Percentiles rank a stretch among this genome's conserved stretches.
These are phyloP conservation scores for Bertia moriformis DNA, from an alignment of 2,329 filamentous ascomycete species.

Conservation along the genomic window DNA sequence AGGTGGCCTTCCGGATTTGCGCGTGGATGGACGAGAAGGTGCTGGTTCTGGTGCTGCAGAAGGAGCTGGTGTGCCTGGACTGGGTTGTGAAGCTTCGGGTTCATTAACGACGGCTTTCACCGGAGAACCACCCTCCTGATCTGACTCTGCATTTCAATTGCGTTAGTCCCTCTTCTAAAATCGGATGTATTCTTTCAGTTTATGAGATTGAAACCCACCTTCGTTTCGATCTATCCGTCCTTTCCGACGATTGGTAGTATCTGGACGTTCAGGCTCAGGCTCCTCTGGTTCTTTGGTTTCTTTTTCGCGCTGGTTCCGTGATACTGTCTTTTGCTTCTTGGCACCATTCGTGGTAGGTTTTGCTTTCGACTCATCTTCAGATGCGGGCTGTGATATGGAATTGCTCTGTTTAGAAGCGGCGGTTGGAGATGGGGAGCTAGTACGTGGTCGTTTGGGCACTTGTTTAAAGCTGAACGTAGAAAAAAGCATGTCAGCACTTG, in stretches of 20 bases:
- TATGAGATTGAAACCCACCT: too few species aligned
- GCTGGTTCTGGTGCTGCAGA: constrained; percentile 10
- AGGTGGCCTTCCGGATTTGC: constrained; percentile 48
- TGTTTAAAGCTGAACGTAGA: background rate
- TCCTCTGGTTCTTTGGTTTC: background rate
- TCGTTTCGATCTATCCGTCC: background rate
- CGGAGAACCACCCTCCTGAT: constrained; percentile 8
- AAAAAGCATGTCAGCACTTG: constrained; percentile 3
- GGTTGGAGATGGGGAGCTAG: background rate
- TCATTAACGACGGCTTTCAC: constrained; percentile 21
- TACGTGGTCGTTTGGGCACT: background rate
- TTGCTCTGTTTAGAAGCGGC: background rate
- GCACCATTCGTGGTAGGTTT: background rate
- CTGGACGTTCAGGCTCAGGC: background rate
- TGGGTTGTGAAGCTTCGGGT: constrained; percentile 22
- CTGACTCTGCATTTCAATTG: background rate
- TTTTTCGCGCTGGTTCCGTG: background rate
- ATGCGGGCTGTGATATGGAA: background rate
- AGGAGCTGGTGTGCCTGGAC: constrained; percentile 21
- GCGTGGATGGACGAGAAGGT: constrained; percentile 27
- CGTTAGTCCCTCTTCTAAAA: too few species aligned
- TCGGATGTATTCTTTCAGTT: too few species aligned
- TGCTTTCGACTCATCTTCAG: background rate
- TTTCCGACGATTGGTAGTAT: background rate
- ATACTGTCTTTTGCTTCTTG: background rate